Conservation (phyloP, 1,284 basidiomycete genomes). For the Trichosporon sp. region DNA sequence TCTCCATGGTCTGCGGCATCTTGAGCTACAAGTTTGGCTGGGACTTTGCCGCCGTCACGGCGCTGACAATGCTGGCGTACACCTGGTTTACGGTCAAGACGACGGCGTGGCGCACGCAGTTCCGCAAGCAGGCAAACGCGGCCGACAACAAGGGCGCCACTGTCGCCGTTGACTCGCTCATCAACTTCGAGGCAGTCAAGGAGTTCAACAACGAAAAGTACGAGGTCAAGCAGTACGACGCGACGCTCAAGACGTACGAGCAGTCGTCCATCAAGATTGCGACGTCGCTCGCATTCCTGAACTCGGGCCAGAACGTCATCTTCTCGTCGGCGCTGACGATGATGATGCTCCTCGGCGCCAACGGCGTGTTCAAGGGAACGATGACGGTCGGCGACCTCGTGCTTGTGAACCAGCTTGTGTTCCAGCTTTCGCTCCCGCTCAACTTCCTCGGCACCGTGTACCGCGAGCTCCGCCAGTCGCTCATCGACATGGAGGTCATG, state of each 20-base stretch:
- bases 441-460: constrained; percentile 98
- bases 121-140: constrained; percentile 91
- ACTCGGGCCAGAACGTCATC: constrained; percentile 95
- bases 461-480: constrained; percentile 89
- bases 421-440: constrained; percentile 91
- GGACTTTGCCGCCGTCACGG: constrained; percentile 91
- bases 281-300: constrained; percentile 87
- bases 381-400: constrained; percentile 99
- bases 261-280: constrained; percentile 91
- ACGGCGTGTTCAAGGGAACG: constrained; percentile 88
- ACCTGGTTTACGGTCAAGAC: constrained; percentile 97
- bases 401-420: constrained; percentile 99
- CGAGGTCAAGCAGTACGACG: constrained; percentile 90
- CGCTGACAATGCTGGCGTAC: constrained; percentile 82
- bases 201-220: constrained; percentile 96
- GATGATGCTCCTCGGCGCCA: constrained; percentile 95
- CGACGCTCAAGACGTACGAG: constrained; percentile 83
- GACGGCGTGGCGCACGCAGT: constrained; percentile 91
- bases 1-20: constrained; percentile 95
- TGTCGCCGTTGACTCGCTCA: constrained; percentile 88
- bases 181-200: constrained; percentile 99
- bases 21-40: constrained; percentile 97
- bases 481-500: constrained; percentile 95
- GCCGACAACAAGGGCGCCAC: constrained; percentile 97
- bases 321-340: constrained; percentile 89